A percentile compares a stretch with the other conserved stretches of the same genome.
Conservation (phyloP, 1,284 basidiomycete species). For the Malassezia globosa region DNA sequence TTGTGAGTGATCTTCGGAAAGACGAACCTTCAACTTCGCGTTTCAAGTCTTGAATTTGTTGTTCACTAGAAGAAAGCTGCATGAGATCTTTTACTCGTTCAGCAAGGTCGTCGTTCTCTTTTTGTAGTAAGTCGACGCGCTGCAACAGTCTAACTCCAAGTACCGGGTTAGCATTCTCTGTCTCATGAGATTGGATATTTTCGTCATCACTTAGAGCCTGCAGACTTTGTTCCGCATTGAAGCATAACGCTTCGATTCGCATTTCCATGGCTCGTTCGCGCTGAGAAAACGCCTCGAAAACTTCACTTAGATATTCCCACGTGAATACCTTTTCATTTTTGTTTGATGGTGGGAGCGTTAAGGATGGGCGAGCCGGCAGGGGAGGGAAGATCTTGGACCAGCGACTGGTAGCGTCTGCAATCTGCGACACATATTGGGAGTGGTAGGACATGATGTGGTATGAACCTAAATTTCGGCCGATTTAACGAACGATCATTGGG, state of each 20-base stretch:
- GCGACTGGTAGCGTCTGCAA: neutral
- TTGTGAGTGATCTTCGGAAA: neutral
- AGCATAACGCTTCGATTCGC: slow-evolving; percentile 9
- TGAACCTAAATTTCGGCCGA: neutral
- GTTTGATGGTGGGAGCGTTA: neutral
- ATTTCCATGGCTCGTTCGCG: slow-evolving; percentile 11
- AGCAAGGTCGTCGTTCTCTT: slow-evolving; percentile 12
- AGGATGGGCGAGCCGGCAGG: neutral
- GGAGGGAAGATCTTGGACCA: neutral
- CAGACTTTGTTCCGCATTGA: slow-evolving; percentile 3
- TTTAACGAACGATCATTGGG: no score
- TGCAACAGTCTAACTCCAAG: slow-evolving; percentile 13
- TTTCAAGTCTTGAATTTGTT: neutral
- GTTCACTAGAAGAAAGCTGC: neutral
- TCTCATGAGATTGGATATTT: neutral
- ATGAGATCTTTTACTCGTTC: neutral
- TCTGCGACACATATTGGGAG: neutral
- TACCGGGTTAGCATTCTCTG: neutral
- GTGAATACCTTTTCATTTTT: neutral
- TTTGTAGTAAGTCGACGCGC: slow-evolving; percentile 9
- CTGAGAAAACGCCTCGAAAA: slow-evolving; percentile 4
- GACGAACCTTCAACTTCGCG: slow-evolving; percentile 10
- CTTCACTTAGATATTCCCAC: neutral
- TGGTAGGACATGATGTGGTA: no score
- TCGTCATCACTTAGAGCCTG: neutral